Base-by-base conservation (phyloP, 176 grass and related monocot species). In the Eragrostis curvula region DNA sequence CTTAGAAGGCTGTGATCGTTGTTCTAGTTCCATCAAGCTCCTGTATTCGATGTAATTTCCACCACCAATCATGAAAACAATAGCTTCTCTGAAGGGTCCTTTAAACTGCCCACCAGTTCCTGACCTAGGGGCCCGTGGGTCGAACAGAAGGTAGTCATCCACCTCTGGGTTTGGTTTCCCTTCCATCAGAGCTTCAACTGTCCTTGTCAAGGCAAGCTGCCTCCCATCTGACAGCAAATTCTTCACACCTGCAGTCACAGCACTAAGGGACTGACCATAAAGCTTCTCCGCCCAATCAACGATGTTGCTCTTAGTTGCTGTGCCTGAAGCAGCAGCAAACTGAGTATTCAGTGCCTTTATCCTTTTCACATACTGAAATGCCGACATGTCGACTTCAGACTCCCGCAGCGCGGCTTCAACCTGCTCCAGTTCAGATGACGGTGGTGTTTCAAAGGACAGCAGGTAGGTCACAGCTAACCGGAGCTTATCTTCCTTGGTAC, bases 41-140 rank as follows among this genome's bases (percentile, higher is more conserved):
- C 88, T 97, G 81, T 97, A 97, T 47, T 97, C 95, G 9, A 97
- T 91, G 89, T 95, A 97, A 73, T 97, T 97, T 61, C 95, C 95
- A 48, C 95, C 92, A 78, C 95, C 95, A 52, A 97, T 97, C 95
- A 97, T 97, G 85, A 97, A 97, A 77, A 97, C 95, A 85, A 97
- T 90, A 6, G 95, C 95, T 81, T 97, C 95, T 94, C 93, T 97
- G 70, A 97, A 97, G 25, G 95, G 95, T 68, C 95, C 95, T 89
- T 80, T 89, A 85, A 97, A 94, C 68, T 92, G 92, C 5, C 84
- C 92, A 77, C 88, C 88, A 87, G 90, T 71, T 77, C 90, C 95
- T 45, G 92, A 84, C 71, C 86, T 89, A 78, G 95, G 90, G 21
- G 86, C 90, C 59, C 95, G 88, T 62, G 95, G 92, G 66, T 97